Base-by-base conservation (phyloP, 2,329 filamentous ascomycete genomes). In the Alternaria sp. region DNA sequence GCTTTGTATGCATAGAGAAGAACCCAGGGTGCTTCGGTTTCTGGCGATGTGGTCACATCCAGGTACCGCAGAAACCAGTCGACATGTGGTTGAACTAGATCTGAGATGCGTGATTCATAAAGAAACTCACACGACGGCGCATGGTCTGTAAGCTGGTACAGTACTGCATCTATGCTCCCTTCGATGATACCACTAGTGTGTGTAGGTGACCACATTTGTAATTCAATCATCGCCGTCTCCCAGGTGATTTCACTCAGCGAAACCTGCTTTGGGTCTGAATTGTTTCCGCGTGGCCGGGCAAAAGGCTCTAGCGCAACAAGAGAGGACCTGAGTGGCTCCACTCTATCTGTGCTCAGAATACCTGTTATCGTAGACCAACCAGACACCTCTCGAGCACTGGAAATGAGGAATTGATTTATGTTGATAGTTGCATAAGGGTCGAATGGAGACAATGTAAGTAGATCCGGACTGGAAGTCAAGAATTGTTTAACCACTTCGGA, bases 311-410 rank as follows among this genome's bases (percentile, higher is more conserved):
- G 57, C 2, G 65, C 67, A 3, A 64, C 53, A 11, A 69, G 62
- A 1, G 68, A 68, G 9, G 59, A 49, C 30, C 64, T 54, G 16
- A 71, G 43, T 4, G 67, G 68, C 11, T 66, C 65, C 7, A 71
- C 48, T 40, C 69, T 46, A 12, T 71, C 69, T 46, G 68, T 66
- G 43, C 65, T 67, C 7, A 71, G 55, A 32, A 70, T 70, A 2
- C 67, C 69, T 2, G 69, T 71, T 59, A 71, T 71, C 2, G 67
- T 66, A 4, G 65, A 70, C 67, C 66, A 71, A 14, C 69, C 67
- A 11, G 69, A 71, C 38, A 68, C 60, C 25, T 71, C 69, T 18
- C 69, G 61, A 12, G 69, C 69, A 49, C 69, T 71, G 10, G 67
- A 71, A 9, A 67, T 51, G 16, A 70, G 54, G 41, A 70, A 71